Evolutionary conservation across 352 stramenopile genomes (phyloP).

Genomic region (Phytophthora cryptogea): DNA sequence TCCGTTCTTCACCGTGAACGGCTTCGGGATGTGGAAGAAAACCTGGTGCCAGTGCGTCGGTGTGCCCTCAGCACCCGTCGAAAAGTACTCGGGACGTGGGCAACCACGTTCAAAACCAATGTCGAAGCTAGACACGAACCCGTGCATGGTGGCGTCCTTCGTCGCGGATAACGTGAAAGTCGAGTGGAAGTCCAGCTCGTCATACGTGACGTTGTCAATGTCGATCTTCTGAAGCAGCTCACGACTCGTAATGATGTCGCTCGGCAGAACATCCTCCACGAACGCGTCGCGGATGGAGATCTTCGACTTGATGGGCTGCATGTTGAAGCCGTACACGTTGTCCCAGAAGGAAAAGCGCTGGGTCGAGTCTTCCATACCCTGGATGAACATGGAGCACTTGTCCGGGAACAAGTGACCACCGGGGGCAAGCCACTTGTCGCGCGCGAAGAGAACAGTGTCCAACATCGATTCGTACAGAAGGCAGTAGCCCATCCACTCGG

Average conservation of each 20-base stretch:
- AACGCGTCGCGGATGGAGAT: conserved; percentile 96
- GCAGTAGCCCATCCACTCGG: conserved; percentile 99
- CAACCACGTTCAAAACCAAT: conserved; percentile 94
- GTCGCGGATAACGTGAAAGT: conserved; percentile 89
- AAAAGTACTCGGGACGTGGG: conserved; percentile 95
- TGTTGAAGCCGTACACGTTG: conserved; percentile 99
- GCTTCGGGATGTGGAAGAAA: conserved; percentile 94
- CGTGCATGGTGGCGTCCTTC: conserved; percentile 93
- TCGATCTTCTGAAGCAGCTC: conserved; percentile 89
- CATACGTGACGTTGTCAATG: conserved; percentile 89
- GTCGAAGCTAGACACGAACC: conserved; percentile 97
- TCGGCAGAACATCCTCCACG: conserved; percentile 93
- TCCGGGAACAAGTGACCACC: conserved; percentile 97
- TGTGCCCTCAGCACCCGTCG: conserved; percentile 86
- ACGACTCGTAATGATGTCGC: conserved; percentile 88
- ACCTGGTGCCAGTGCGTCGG: conserved; percentile 99
- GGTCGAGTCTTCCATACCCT: conserved; percentile 72
- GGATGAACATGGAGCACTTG: conserved; percentile 96
- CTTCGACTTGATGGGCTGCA: conserved; percentile 95
- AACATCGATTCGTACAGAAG: conserved; percentile 99
- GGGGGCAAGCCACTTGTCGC: conserved; percentile 96
- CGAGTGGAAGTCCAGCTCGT: conserved; percentile 94
- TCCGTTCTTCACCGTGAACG: conserved; percentile 72
- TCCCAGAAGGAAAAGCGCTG: conserved; percentile 93
- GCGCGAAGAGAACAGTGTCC: conserved; percentile 95